phyloP scores from a whole-genome alignment of 345 rosid genomes.

The Brassica rapa region DNA sequence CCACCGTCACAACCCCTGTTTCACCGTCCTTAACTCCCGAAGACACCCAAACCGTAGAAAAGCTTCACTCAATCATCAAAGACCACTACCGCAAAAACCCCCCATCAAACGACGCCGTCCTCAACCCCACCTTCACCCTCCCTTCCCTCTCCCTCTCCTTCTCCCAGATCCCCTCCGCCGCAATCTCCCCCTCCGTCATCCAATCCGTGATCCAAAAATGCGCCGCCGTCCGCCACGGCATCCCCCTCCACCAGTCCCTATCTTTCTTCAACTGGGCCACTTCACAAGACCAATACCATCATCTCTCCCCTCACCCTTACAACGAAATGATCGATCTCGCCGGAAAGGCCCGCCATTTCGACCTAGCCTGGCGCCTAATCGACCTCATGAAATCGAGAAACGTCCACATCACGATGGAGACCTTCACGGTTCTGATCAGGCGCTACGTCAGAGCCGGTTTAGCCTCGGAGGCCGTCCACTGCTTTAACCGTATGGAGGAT shows the following conservation, averaged over 20 bases:
- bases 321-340: conserved; percentile 81
- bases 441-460: conserved; percentile 89
- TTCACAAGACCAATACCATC: conserved; percentile 40
- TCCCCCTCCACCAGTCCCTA: conserved; percentile 68
- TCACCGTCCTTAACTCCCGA: conserved; percentile 45
- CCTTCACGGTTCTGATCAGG: conserved; percentile 72
- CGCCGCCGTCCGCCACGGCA: conserved; percentile 70
- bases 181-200: conserved; percentile 53
- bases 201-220: conserved; percentile 66
- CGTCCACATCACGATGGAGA: conserved; percentile 52
- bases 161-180: conserved; percentile 48
- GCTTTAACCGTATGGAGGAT: conserved; percentile 93
- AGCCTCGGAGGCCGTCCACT: conserved; percentile 85
- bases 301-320: conserved; percentile 58
- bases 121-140: conserved; percentile 51
- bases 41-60: conserved; percentile 55
- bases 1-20: conserved; percentile 15
- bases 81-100: conserved; percentile 85
- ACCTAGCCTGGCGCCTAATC: conserved; percentile 73
- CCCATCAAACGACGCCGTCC: conserved; percentile 49
- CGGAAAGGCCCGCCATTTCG: conserved; percentile 79
- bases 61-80: conserved; percentile 64
- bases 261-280: conserved; percentile 91
- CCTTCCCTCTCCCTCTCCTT: conserved; percentile 66
- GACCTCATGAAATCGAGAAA: conserved; percentile 68